phyloP scores from a whole-genome alignment of 2,329 filamentous ascomycete genomes.

The Fusarium siculi region DNA sequence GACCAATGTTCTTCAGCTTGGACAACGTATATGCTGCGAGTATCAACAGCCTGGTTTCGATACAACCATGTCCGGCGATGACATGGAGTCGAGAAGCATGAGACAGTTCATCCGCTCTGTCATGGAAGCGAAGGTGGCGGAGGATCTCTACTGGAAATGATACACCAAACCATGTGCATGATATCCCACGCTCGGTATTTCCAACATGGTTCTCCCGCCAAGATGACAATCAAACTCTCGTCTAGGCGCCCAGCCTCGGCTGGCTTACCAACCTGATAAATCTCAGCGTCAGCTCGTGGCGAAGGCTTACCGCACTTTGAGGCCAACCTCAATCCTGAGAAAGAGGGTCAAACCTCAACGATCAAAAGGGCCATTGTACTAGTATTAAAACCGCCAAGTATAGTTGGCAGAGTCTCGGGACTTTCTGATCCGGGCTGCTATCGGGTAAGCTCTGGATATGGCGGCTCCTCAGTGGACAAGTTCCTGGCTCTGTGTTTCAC shows the following conservation, averaged over 20 bases:
- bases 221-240: conserved; percentile 35
- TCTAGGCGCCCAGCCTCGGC: conserved; percentile 21
- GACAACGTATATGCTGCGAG: conserved; percentile 71
- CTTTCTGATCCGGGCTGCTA: conserved; percentile 23
- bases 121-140: conserved; percentile 65
- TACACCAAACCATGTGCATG: conserved; percentile 15
- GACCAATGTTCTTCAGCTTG: conserved; percentile 74
- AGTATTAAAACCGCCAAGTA: conserved; percentile 25
- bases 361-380: conserved; percentile 16
- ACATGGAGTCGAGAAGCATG: conserved; percentile 58
- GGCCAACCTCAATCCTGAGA: conserved; percentile 21
- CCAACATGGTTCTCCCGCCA: conserved; percentile 16
- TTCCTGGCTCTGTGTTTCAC: conserved; percentile 29
- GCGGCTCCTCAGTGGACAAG: conserved; percentile 24
- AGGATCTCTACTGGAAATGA: conserved; percentile 69
- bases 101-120: conserved; percentile 70
- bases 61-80: conserved; percentile 58
- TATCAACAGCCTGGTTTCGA: conserved; percentile 53
- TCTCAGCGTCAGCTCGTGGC: conserved; percentile 19
- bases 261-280: conserved; percentile 22
- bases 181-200: conserved; percentile 5
- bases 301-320: conserved; percentile 21
- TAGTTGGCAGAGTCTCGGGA: conserved; percentile 5
- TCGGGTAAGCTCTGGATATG: conserved; percentile 22
- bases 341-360: conserved; percentile 30